phyloP scores from a whole-genome alignment of 2,329 filamentous ascomycete species.

The Thyridium curvatum region DNA sequence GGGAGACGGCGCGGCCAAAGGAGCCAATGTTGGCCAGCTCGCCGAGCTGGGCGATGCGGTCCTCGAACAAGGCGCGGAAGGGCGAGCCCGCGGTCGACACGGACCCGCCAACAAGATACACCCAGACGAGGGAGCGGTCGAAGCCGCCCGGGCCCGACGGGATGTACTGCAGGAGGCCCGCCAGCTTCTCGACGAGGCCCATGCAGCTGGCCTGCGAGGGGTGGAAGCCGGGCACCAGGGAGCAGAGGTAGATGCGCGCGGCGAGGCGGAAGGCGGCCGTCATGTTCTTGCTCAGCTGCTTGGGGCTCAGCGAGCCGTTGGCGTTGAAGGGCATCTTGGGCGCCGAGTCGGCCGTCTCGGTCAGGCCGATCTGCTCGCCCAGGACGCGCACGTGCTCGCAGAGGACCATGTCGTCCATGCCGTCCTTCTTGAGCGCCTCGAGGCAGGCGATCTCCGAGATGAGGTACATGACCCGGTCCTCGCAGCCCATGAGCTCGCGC shows the following conservation, averaged over 20 bases:
- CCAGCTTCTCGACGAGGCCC: slow-evolving; percentile 72
- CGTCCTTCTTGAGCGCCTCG: slow-evolving; percentile 76
- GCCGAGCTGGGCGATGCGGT: slow-evolving; percentile 68
- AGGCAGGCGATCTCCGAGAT: slow-evolving; percentile 97
- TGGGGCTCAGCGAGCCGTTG: slow-evolving; percentile 71
- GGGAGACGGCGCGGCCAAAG: slow-evolving; percentile 73
- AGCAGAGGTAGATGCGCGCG: slow-evolving; percentile 94
- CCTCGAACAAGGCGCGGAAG: slow-evolving; percentile 73
- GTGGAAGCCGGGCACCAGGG: slow-evolving; percentile 82
- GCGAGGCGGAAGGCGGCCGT: slow-evolving; percentile 86
- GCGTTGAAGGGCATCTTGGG: slow-evolving; percentile 57
- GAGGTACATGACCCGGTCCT: slow-evolving; percentile 95
- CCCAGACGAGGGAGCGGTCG: slow-evolving; percentile 89
- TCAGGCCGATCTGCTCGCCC: slow-evolving; percentile 77
- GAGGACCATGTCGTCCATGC: slow-evolving; percentile 78
- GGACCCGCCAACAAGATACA: slow-evolving; percentile 80
- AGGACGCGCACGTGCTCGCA: slow-evolving; percentile 88
- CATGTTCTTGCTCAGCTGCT: slow-evolving; percentile 82
- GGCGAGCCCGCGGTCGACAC: slow-evolving; percentile 65
- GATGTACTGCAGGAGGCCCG: slow-evolving; percentile 71
- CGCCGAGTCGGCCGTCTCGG: slow-evolving; percentile 58
- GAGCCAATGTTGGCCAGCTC: slow-evolving; percentile 75
- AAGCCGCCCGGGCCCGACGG: slow-evolving; percentile 76
- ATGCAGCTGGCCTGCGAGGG: slow-evolving; percentile 67
- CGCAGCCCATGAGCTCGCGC: slow-evolving; percentile 92